Percentiles rank a stretch among this genome's conserved stretches.
phyloP scores from a whole-genome alignment of 2,329 filamentous ascomycete genomes.

The Fusarium floridanum region DNA sequence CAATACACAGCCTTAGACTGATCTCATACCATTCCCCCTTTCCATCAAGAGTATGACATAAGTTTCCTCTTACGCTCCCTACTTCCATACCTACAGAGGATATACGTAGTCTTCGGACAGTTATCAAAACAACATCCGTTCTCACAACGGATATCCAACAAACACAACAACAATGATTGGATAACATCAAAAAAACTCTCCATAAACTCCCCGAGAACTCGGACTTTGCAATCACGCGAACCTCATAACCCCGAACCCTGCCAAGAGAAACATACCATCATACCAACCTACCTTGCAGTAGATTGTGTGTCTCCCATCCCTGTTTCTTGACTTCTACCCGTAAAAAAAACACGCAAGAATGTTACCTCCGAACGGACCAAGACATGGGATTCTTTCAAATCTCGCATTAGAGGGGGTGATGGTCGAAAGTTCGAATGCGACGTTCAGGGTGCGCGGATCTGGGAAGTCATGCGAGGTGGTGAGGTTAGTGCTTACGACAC shows the following conservation, averaged over 20 bases:
- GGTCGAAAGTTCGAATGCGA: conserved; percentile 21
- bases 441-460: conserved; percentile 24
- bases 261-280: neutral
- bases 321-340: neutral
- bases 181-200: neutral
- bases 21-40: too few relatives aligned
- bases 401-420: conserved; percentile 14
- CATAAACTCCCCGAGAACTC: neutral
- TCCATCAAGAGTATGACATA: neutral
- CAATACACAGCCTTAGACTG: too few relatives aligned
- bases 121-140: neutral
- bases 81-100: neutral
- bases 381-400: conserved; percentile 25
- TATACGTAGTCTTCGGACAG: neutral
- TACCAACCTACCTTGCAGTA: neutral
- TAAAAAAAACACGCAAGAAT: neutral
- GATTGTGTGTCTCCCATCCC: neutral
- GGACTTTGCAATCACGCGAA: neutral
- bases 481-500: conserved; percentile 30
- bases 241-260: neutral
- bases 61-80: neutral
- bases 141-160: neutral
- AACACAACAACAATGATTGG: neutral
- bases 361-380: neutral
- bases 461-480: conserved; percentile 1